These are phyloP conservation scores for Penicillium antarcticum DNA, from an alignment of 495 filamentous ascomycete genomes.

Conservation along the genomic window DNA sequence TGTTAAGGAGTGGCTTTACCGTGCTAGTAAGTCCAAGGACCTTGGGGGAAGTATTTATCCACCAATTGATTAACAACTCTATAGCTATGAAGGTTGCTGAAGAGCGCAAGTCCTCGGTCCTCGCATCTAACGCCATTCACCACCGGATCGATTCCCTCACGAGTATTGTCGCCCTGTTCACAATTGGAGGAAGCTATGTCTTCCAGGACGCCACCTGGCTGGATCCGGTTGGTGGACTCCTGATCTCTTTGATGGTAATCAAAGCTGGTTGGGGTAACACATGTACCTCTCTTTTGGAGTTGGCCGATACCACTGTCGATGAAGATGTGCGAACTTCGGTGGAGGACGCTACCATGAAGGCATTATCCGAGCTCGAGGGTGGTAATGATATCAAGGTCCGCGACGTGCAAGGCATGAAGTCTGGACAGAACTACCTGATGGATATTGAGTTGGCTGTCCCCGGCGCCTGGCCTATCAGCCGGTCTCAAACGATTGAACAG, in stretches of 20 bases:
- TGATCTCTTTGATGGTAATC: constrained; percentile 91
- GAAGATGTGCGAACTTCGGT: constrained; percentile 72
- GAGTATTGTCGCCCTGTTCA: constrained; percentile 83
- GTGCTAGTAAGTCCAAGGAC: constrained; percentile 70
- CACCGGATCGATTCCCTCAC: constrained; percentile 95
- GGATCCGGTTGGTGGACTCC: constrained; percentile 88
- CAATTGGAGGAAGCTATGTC: constrained; percentile 85
- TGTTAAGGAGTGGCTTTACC: constrained; percentile 95
- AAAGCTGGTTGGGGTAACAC: constrained; percentile 89
- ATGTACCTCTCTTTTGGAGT: constrained; percentile 71
- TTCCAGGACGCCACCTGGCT: constrained; percentile 82
- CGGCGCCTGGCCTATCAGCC: constrained; percentile 63
- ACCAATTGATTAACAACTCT: constrained; percentile 11
- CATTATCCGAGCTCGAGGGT: constrained; percentile 44
- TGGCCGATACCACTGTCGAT: constrained; percentile 87
- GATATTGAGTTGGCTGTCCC: constrained; percentile 83
- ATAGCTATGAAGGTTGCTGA: constrained; percentile 94
- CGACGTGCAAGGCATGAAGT: constrained; percentile 83
- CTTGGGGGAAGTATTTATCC: not conserved
- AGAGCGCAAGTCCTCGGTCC: constrained; percentile 88
- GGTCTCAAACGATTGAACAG: constrained; percentile 67
- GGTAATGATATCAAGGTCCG: constrained; percentile 53
- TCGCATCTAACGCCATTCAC: constrained; percentile 95
- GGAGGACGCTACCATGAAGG: constrained; percentile 57
- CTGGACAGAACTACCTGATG: constrained; percentile 90